phyloP scores from a whole-genome alignment of 345 rosid species.

The Eucalyptus curtisii region DNA sequence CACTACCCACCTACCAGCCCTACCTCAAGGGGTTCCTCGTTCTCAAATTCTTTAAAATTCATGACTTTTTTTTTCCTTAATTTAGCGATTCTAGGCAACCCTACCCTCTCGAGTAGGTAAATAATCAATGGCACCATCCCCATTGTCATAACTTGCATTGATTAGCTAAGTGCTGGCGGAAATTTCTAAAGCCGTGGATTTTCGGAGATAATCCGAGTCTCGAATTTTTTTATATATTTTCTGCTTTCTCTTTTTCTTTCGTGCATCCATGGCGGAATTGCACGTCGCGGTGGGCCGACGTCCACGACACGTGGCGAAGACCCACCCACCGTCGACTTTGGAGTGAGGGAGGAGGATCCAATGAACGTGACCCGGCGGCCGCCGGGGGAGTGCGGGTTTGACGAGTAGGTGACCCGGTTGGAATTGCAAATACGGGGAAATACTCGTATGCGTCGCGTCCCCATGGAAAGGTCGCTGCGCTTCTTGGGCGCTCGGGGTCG shows the following conservation, averaged over 20 bases:
- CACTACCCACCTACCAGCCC: neutral
- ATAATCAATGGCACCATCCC: neutral
- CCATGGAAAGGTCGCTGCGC: neutral
- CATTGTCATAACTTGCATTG: neutral
- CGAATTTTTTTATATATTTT: rapidly evolving
- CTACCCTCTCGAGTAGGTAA: neutral
- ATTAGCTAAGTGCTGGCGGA: neutral
- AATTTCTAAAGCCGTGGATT: neutral
- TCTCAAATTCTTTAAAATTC: neutral
- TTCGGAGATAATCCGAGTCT: neutral
- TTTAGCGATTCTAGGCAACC: neutral
- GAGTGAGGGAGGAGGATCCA: neutral
- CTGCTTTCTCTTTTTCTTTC: too few species aligned
- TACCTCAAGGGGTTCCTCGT: neutral
- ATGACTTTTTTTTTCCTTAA: neutral
- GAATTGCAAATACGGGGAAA: neutral
- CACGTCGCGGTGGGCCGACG: neutral
- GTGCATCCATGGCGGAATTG: neutral
- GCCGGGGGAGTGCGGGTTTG: neutral
- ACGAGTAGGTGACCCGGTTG: neutral
- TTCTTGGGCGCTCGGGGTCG: neutral
- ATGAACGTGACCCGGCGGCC: neutral
- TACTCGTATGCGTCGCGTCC: neutral
- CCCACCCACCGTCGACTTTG: neutral
- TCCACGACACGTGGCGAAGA: neutral